A percentile compares a stretch with the other conserved stretches of the same genome.
These are phyloP conservation scores for Linderniella brevidens DNA, from an alignment of 257 asterid species.

Conservation along the genomic window DNA sequence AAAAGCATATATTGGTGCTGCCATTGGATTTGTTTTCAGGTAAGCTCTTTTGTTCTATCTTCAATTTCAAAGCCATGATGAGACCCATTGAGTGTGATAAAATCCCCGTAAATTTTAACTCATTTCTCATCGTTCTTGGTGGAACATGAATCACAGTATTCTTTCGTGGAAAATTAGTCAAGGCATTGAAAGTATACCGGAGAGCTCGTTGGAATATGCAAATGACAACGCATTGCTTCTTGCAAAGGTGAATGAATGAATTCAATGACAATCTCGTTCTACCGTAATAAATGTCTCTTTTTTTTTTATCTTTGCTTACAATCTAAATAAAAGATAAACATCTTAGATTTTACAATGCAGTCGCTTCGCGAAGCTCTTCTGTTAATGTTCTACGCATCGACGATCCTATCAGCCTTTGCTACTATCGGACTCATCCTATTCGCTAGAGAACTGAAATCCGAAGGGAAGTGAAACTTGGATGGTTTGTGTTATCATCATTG, in stretches of 20 bases:
- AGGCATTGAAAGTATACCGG: slow-evolving; percentile 58
- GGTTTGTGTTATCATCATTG: too few species aligned
- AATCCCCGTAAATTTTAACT: neutral
- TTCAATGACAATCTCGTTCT: slow-evolving; percentile 1
- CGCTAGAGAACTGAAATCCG: slow-evolving; percentile 45
- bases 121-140: neutral
- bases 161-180: slow-evolving; percentile 67
- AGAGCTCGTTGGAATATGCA: slow-evolving; percentile 77
- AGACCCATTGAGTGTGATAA: neutral
- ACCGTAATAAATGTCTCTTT: neutral
- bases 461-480: slow-evolving; percentile 28
- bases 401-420: slow-evolving; percentile 43
- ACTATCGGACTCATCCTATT: slow-evolving; percentile 52
- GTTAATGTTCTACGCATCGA: slow-evolving; percentile 40
- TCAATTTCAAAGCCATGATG: neutral
- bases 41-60: slow-evolving; percentile 12
- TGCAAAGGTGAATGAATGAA: slow-evolving; percentile 40
- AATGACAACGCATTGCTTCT: slow-evolving; percentile 77
- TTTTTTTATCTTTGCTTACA: neutral
- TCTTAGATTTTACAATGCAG: slow-evolving; percentile 24
- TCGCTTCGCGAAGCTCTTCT: slow-evolving; percentile 65
- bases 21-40: slow-evolving; percentile 53
- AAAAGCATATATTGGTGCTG: slow-evolving; percentile 74
- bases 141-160: slow-evolving; percentile 26
- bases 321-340: too few species aligned